Evolutionary conservation across 768 basidiomycete species (phyloP).

Genomic region (Pulveroboletus sp.): DNA sequence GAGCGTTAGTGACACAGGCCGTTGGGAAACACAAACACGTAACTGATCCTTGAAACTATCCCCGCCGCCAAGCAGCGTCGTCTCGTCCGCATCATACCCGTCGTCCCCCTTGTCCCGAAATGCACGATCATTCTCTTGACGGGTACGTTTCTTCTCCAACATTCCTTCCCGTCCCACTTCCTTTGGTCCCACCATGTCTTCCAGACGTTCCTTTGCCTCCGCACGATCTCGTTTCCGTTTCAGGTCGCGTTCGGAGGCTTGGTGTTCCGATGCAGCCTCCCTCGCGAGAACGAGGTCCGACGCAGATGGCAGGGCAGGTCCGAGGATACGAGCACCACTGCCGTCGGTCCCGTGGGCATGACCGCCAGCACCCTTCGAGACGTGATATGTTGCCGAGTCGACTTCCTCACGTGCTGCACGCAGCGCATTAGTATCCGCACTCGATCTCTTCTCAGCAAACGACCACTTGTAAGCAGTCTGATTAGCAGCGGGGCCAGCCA

Average conservation of each 20-base stretch:
- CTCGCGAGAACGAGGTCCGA: not conserved
- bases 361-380: not conserved
- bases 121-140: conserved; percentile 62
- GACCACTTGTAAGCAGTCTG: conserved; percentile 88
- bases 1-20: conserved; percentile 5
- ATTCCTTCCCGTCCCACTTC: conserved; percentile 77
- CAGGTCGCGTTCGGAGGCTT: conserved; percentile 38
- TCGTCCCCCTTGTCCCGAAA: conserved; percentile 74
- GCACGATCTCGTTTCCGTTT: conserved; percentile 65
- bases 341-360: not conserved
- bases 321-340: conserved; percentile 40
- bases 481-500: conserved; percentile 50
- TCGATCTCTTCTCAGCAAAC: conserved; percentile 63
- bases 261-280: not conserved
- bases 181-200: conserved; percentile 78
- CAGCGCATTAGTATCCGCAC: conserved; percentile 56
- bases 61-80: conserved; percentile 74
- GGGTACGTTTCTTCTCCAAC: conserved; percentile 77
- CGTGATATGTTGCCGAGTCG: conserved; percentile 38
- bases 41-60: conserved; percentile 80
- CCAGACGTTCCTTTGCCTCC: conserved; percentile 63
- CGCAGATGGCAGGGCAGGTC: conserved; percentile 56
- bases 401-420: conserved; percentile 57
- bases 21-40: conserved; percentile 19
- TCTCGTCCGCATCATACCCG: conserved; percentile 73